Conservation (phyloP, 768 basidiomycete genomes). For the Boletus pseudo-olivaceus region DNA sequence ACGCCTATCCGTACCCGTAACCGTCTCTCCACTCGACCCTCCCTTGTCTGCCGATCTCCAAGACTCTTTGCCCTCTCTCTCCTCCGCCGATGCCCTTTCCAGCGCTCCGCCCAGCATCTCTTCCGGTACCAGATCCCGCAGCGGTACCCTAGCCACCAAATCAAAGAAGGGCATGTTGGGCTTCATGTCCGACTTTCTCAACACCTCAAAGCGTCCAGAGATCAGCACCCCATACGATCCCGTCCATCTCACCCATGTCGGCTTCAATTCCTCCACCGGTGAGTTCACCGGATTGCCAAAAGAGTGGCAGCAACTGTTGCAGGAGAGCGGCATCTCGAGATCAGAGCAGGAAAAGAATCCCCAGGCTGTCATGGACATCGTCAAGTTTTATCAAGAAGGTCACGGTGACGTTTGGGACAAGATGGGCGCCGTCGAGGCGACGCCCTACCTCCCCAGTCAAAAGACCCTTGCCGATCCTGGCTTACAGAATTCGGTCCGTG, state of each 20-base stretch:
- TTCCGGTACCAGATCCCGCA: slow-evolving; percentile 38
- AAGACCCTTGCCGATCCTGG: slow-evolving; percentile 42
- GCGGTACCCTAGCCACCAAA: slow-evolving; percentile 39
- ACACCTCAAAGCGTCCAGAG: slow-evolving; percentile 72
- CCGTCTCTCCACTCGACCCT: slow-evolving; percentile 25
- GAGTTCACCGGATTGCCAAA: slow-evolving; percentile 98
- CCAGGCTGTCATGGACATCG: slow-evolving; percentile 96
- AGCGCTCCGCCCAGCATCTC: slow-evolving; percentile 3
- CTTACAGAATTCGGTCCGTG: slow-evolving; percentile 55
- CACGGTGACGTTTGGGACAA: slow-evolving; percentile 83
- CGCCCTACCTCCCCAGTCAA: slow-evolving; percentile 22
- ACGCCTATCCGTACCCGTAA: slow-evolving; percentile 49
- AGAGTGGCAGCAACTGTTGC: slow-evolving; percentile 97
- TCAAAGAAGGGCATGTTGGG: slow-evolving; percentile 61
- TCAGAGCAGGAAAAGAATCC: slow-evolving; percentile 97
- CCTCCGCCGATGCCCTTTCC: slow-evolving; percentile 12
- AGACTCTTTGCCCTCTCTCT: slow-evolving; percentile 22
- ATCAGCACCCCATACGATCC: slow-evolving; percentile 99
- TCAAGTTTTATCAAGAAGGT: slow-evolving; percentile 96
- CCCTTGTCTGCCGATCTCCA: slow-evolving; percentile 19
- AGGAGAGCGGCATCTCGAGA: slow-evolving; percentile 93
- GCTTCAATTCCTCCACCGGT: slow-evolving; percentile 97
- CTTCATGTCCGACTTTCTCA: slow-evolving; percentile 73
- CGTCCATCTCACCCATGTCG: slow-evolving; percentile 98
- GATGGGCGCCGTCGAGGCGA: slow-evolving; percentile 55